These are phyloP conservation scores for Heterobasidion parviporum DNA, from an alignment of 1,284 basidiomycete genomes.

Conservation along the genomic window DNA sequence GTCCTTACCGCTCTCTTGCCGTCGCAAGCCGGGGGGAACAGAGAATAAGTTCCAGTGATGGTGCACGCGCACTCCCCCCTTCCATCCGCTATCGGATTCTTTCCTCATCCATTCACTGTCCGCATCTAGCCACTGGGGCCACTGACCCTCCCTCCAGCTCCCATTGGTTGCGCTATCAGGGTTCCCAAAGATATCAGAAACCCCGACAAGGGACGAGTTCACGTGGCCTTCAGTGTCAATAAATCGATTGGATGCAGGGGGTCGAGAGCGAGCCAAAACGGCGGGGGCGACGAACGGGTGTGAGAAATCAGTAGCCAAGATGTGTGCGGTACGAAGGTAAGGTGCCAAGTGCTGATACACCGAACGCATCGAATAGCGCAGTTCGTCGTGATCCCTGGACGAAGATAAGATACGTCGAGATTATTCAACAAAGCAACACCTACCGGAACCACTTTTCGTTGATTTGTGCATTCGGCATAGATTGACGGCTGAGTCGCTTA, in stretches of 20 bases:
- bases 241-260: neutral
- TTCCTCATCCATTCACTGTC: neutral
- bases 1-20: neutral
- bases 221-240: neutral
- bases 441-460: neutral
- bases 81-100: neutral
- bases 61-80: neutral
- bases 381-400: neutral
- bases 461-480: neutral
- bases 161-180: neutral
- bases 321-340: neutral
- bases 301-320: neutral
- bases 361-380: neutral
- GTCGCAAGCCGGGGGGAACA: neutral
- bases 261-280: neutral
- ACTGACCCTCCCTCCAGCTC: neutral
- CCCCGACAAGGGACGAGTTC: neutral
- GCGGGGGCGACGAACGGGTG: neutral
- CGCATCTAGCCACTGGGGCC: neutral
- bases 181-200: neutral
- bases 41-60: neutral
- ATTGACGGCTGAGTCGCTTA: neutral
- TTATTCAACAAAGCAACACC: neutral
- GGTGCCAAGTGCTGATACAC: neutral
- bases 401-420: neutral